A percentile compares a stretch with the other conserved stretches of the same genome.
Conservation (phyloP, 2,329 filamentous ascomycete genomes). For the Penicillium freii region DNA sequence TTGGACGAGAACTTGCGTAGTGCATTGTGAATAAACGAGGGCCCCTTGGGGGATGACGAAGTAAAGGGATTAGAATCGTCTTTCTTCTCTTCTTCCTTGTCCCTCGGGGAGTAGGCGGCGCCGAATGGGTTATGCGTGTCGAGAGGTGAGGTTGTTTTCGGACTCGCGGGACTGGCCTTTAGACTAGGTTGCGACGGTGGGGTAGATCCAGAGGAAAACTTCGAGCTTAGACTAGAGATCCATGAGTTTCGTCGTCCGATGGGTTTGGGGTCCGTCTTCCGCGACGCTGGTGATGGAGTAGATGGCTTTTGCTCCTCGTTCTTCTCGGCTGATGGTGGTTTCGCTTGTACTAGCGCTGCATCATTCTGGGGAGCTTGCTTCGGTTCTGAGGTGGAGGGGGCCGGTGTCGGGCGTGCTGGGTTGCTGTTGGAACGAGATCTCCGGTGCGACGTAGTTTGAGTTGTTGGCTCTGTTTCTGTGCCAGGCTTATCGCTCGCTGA, state of each 20-base stretch:
- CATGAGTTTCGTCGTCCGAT: constrained; percentile 69
- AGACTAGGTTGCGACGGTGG: constrained; percentile 39
- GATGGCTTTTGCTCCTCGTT: constrained; percentile 23
- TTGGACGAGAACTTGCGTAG: constrained; percentile 72
- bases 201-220: constrained; percentile 67
- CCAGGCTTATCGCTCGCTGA: constrained; percentile 34
- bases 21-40: constrained; percentile 76
- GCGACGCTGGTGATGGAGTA: constrained; percentile 21
- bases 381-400: constrained; percentile 12
- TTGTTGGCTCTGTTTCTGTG: constrained; percentile 22
- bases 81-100: constrained; percentile 45
- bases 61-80: constrained; percentile 32
- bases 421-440: constrained; percentile 24
- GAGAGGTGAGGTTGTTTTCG: constrained; percentile 35
- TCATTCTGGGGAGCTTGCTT: constrained; percentile 19
- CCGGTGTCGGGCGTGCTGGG: constrained; percentile 17
- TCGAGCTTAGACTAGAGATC: constrained; percentile 90
- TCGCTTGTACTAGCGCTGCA: constrained; percentile 17
- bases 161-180: constrained; percentile 31
- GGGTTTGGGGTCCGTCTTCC: constrained; percentile 31
- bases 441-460: constrained; percentile 24
- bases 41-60: constrained; percentile 70
- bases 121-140: constrained; percentile 48
- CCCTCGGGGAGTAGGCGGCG: constrained; percentile 41
- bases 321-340: constrained; percentile 20